These are phyloP conservation scores for Tetrapisispora namnaoensis DNA, from an alignment of 805 yeast species.

Conservation along the genomic window DNA sequence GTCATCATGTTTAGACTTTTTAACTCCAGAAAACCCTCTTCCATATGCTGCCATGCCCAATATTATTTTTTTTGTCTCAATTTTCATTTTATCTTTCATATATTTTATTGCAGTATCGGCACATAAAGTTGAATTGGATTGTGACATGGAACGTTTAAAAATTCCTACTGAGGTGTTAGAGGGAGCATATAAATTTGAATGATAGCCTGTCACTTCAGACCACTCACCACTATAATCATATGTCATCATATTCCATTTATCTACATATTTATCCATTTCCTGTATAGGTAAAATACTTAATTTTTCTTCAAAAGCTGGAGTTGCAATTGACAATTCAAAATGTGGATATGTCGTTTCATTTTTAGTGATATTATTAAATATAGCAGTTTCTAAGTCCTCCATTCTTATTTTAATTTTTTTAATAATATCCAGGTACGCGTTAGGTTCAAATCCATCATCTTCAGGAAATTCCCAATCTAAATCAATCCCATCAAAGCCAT, in stretches of 20 bases:
- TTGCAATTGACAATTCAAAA: constrained; percentile 58
- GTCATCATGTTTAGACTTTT: constrained; percentile 21
- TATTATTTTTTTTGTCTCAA: constrained; percentile 43
- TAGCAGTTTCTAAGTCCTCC: constrained; percentile 29
- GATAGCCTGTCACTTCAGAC: constrained; percentile 54
- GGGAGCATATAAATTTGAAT: constrained; percentile 47
- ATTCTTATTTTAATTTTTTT: constrained; percentile 33
- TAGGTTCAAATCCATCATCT: constrained; percentile 34
- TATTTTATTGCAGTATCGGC: constrained; percentile 40
- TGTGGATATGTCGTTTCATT: constrained; percentile 9
- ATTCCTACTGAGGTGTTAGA: neutral
- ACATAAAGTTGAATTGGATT: constrained; percentile 25
- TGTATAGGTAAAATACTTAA: constrained; percentile 35
- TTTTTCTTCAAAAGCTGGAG: constrained; percentile 54
- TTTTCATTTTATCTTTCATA: constrained; percentile 34
- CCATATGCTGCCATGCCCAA: constrained; percentile 91
- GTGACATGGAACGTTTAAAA: constrained; percentile 4
- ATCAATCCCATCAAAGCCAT: constrained; percentile 84
- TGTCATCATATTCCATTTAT: constrained; percentile 82
- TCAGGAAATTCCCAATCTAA: constrained; percentile 91
- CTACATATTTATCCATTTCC: constrained; percentile 48
- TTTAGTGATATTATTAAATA: constrained; percentile 9
- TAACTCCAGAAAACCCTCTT: constrained; percentile 37
- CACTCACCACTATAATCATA: constrained; percentile 82
- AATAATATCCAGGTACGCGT: constrained; percentile 36